Percentiles rank a stretch among this genome's conserved stretches.
phyloP scores from a whole-genome alignment of 306 rosid genomes.

The Dalbergia cultrata region DNA sequence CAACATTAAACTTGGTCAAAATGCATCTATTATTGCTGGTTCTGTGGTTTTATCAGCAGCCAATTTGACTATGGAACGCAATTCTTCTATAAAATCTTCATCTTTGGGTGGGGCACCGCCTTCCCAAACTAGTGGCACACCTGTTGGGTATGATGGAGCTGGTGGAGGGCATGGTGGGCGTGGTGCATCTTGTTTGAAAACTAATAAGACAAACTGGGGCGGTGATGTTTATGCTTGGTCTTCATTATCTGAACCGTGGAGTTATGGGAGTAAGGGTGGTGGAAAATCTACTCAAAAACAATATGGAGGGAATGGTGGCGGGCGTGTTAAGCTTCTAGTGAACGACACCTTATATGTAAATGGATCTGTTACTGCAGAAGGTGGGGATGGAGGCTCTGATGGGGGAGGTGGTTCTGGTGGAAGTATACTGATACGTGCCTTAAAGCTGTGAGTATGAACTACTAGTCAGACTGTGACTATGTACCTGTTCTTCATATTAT shows the following conservation, averaged over 20 bases:
- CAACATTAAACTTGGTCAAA: slow-evolving; percentile 84
- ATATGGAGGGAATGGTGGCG: slow-evolving; percentile 96
- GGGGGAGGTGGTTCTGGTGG: slow-evolving; percentile 99
- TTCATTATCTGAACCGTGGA: slow-evolving; percentile 83
- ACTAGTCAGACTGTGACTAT: slow-evolving; percentile 36
- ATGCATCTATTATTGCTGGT: slow-evolving; percentile 80
- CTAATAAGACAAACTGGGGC: slow-evolving; percentile 88
- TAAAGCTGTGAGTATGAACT: slow-evolving; percentile 84
- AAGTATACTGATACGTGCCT: slow-evolving; percentile 78
- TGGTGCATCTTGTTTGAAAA: slow-evolving; percentile 92
- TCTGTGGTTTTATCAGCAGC: slow-evolving; percentile 82
- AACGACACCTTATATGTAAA: slow-evolving; percentile 73
- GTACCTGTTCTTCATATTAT: slow-evolving; percentile 37
- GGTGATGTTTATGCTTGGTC: slow-evolving; percentile 99
- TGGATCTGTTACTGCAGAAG: slow-evolving; percentile 87
- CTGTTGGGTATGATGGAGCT: slow-evolving; percentile 84
- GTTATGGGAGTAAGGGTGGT: slow-evolving; percentile 96
- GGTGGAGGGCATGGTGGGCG: slow-evolving; percentile 99
- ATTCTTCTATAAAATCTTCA: slow-evolving; percentile 79
- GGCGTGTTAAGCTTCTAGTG: slow-evolving; percentile 80
- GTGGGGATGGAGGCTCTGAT: slow-evolving; percentile 84
- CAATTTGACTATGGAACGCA: slow-evolving; percentile 75
- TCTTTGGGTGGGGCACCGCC: slow-evolving; percentile 94
- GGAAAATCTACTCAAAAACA: slow-evolving; percentile 63
- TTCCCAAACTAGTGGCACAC: slow-evolving; percentile 98